Evolutionary conservation across 257 asterid genomes (phyloP), one percentile per base, ranked within the genome.

Genomic region (Nicotiana paniculata): DNA sequence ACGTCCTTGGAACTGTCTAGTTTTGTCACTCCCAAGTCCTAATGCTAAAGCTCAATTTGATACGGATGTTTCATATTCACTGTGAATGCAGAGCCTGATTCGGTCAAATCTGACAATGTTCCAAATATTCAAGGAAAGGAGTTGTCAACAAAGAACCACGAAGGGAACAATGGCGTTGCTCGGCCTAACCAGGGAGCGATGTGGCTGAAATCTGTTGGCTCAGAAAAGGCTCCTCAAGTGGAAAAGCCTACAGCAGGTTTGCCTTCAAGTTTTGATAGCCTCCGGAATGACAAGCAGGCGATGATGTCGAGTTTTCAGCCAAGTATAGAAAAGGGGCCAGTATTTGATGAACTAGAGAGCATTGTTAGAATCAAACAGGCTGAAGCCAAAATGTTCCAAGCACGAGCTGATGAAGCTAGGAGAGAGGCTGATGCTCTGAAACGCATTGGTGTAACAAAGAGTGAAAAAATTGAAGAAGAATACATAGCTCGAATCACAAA

Each of bases 371-470:
- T 96, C 81, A 96, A 96, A 83, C 94, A 85, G 67, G 99, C 97
- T 2, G 99, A 95, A 86, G 95, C 99, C 3, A 89, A 90, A 88
- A 95, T 95, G 98, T 96, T 96, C 77, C 96, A 92, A 87, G 64
- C 90, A 5, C 97, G 98, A 13, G 97, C 98, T 5, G 98, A 94
- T 61, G 98, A 94, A 79, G 99, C 98, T 28, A 90, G 96, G 86
- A 90, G 86, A 84, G 99, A 96, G 82, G 91, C 97, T 6, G 97
- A 93, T 86, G 95, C 97, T 15, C 89, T 96, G 84, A 91, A 90
- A 83, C 95, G 91, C 58, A 92, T 96, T 66, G 86, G 95, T 15
- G 79, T 84, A 26, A 79, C 92, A 3, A 94, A 96, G 89, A 90
- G 77, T 66, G 96, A 94, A 82, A 90, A 89, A 85, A 84, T 92